phyloP scores from a whole-genome alignment of 2,329 filamentous ascomycete species.

The Neodidymelliopsis sp. region DNA sequence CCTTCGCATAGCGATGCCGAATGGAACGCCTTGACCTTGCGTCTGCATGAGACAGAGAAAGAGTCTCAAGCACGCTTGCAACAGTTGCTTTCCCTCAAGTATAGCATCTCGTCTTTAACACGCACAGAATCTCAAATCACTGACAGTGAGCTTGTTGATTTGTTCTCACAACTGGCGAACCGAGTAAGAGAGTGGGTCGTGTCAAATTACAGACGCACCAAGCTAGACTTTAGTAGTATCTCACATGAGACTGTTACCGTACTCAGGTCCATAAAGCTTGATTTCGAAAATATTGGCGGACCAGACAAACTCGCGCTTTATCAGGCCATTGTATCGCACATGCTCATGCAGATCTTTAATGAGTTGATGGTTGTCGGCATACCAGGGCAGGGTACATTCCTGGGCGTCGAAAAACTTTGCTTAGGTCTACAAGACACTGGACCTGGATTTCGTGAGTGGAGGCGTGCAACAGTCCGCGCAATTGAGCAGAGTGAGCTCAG shows the following conservation, averaged over 20 bases:
- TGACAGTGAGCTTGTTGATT: slow-evolving; percentile 71
- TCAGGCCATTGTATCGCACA: slow-evolving; percentile 39
- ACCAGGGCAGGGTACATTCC: slow-evolving; percentile 30
- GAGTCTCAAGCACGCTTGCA: slow-evolving; percentile 63
- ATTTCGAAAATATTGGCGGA: slow-evolving; percentile 20
- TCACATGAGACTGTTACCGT: slow-evolving; percentile 25
- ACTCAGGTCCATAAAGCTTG: slow-evolving; percentile 27
- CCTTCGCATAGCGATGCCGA: slow-evolving; percentile 24
- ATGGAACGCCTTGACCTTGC: slow-evolving; percentile 36
- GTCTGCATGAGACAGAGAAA: slow-evolving; percentile 57
- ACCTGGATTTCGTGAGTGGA: slow-evolving; percentile 38
- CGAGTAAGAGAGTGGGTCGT: slow-evolving; percentile 79
- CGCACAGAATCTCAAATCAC: slow-evolving; percentile 66
- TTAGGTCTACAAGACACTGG: slow-evolving; percentile 25
- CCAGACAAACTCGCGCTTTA: slow-evolving; percentile 42
- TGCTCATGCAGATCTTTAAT: slow-evolving; percentile 39
- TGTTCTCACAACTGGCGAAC: slow-evolving; percentile 68
- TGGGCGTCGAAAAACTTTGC: slow-evolving; percentile 26
- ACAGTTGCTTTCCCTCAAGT: slow-evolving; percentile 73
- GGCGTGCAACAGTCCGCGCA: slow-evolving; percentile 37
- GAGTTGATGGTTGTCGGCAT: slow-evolving; percentile 38
- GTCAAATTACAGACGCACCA: slow-evolving; percentile 70
- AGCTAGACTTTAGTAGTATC: slow-evolving; percentile 49
- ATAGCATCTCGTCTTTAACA: slow-evolving; percentile 73
- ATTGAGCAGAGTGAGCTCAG: slow-evolving; percentile 28